Base-by-base conservation (phyloP, 2,329 filamentous ascomycete species). In the Dichotomopilus funicola region DNA sequence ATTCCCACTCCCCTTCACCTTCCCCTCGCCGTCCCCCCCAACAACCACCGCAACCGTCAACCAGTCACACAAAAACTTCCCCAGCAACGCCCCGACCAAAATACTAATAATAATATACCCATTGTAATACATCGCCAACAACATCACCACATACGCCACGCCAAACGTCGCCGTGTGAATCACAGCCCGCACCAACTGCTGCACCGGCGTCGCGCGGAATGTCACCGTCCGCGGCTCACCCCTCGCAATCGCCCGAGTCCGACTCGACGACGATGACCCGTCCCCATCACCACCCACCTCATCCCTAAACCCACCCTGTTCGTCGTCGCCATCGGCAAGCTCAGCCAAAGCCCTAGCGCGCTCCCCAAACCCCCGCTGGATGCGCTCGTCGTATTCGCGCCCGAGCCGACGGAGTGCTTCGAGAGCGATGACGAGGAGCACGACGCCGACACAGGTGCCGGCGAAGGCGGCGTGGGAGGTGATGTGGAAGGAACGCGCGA, bases 11-110 rank as follows among this genome's bases (percentile, higher is more conserved):
- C 56, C 65, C 2, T 64, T 58, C 5, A 60, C 59, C 1, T 60
- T 62, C 4, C 61, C 61, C 1, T 57, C 59, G 4, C 59, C 64
- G 1, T 69, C 57, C 1, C 51, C 54, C 5, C 65, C 66, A 35
- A 72, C 54, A 0, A 73, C 67, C n/a, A 78, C 67, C 54, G 69
- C 72, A 48, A 71, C 68, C 31, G 73, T 73, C 64, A 78, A 67
- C 78, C 78, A 80, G 64, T 79, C 77, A 61, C 74, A 78, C n/a
- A 78, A 60, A 62, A 79, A 79, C 67, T 79, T 79, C 56, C 78
- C 78, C 45, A 80, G 60, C 6, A 75, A 73, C 8, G 75, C 75
- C 4, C 78, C 78, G 43, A 80, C 64, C 34, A 75, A 64, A 49
- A 75, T 75, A 50, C 68, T 70, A 54, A 75, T 70, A 55, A 76